Conservation (phyloP, 1,139 yeast species). For the Debaryomyces subglobosus region DNA sequence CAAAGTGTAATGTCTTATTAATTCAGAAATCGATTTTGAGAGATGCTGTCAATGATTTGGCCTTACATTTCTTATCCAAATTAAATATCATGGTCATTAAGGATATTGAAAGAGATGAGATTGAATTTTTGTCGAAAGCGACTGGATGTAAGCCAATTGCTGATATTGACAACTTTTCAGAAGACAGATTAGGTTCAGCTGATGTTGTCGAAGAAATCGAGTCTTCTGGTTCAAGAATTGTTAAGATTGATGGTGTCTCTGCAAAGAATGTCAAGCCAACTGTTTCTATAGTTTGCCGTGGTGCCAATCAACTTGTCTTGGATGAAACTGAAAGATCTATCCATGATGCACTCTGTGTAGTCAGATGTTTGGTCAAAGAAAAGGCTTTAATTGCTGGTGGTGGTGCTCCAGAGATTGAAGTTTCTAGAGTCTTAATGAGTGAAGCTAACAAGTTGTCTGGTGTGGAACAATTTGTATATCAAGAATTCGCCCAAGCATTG, state of each 20-base stretch:
- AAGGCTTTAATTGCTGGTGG: constrained; percentile 98
- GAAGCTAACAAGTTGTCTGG: constrained; percentile 84
- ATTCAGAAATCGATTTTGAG: constrained; percentile 94
- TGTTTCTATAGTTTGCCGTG: constrained; percentile 90
- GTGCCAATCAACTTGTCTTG: constrained; percentile 85
- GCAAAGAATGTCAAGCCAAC: constrained; percentile 67
- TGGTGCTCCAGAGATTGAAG: constrained; percentile 98
- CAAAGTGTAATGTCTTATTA: constrained; percentile 91
- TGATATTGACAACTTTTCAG: constrained; percentile 88
- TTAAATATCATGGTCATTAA: constrained; percentile 91
- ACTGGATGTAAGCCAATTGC: constrained; percentile 96
- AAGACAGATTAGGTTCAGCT: constrained; percentile 89
- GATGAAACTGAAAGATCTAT: constrained; percentile 97
- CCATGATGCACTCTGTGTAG: constrained; percentile 96
- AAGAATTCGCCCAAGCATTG: constrained; percentile 92
- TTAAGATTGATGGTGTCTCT: constrained; percentile 81
- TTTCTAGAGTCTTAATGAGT: constrained; percentile 75
- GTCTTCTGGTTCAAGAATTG: constrained; percentile 89
- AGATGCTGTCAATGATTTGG: constrained; percentile 96
- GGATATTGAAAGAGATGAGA: constrained; percentile 96
- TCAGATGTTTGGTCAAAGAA: constrained; percentile 92
- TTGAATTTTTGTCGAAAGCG: constrained; percentile 89
- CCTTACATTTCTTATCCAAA: constrained; percentile 91
- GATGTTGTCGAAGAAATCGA: constrained; percentile 92
- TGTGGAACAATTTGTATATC: constrained; percentile 92